Evolutionary conservation across 306 rosid species (phyloP).

Genomic region (Ormosia semicastrata): DNA sequence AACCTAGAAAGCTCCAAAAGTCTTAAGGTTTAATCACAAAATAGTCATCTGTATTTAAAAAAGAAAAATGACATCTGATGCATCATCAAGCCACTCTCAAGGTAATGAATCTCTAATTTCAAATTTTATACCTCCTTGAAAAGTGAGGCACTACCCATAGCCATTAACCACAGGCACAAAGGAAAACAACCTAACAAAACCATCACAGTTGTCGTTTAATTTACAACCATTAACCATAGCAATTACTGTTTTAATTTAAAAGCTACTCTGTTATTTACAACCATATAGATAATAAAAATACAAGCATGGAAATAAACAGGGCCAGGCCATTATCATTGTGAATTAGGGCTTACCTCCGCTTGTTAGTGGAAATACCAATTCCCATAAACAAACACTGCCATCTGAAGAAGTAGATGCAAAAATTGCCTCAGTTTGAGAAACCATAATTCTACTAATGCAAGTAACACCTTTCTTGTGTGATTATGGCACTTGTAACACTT

Average conservation of each 20-base stretch:
- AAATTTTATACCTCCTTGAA: not conserved
- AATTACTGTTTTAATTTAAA: too few species aligned
- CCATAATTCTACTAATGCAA: slow-evolving; percentile 77
- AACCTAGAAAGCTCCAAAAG: slow-evolving; percentile 52
- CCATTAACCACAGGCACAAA: too few species aligned
- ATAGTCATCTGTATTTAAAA: too few species aligned
- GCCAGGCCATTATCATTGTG: not conserved
- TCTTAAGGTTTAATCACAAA: not conserved
- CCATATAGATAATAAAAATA: not conserved
- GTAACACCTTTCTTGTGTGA: slow-evolving; percentile 95
- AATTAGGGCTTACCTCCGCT: slow-evolving; percentile 50
- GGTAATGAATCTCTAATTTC: not conserved
- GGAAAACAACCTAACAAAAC: too few species aligned
- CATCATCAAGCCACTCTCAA: not conserved
- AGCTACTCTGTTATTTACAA: too few species aligned
- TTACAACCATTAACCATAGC: too few species aligned
- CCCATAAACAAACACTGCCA: slow-evolving; percentile 66
- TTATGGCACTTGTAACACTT: slow-evolving; percentile 63
- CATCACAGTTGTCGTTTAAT: too few species aligned
- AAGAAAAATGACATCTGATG: too few species aligned
- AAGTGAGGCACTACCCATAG: not conserved
- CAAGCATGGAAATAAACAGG: not conserved
- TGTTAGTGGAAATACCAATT: slow-evolving; percentile 54
- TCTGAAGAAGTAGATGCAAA: slow-evolving; percentile 92
- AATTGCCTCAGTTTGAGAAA: slow-evolving; percentile 69